Evolutionary conservation across 495 filamentous ascomycete genomes (phyloP).

Genomic region (Lasiosphaeriaceae sp.): DNA sequence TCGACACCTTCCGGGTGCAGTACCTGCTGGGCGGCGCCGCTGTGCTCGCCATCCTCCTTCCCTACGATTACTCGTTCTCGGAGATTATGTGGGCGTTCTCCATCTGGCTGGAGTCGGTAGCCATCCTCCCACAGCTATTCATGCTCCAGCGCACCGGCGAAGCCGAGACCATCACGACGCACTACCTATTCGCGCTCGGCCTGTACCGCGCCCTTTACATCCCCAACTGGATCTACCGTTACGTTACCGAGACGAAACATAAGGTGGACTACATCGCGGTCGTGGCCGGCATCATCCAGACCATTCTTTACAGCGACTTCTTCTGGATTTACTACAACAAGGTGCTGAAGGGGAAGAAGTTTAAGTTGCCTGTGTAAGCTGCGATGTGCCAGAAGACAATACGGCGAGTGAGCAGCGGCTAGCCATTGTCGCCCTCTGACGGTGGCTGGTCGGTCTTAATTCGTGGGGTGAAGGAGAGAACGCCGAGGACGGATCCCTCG

Average conservation of each 20-base stretch:
- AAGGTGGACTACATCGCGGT: constrained; percentile 80
- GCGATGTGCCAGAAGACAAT: too few species aligned
- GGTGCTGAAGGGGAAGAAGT: constrained; percentile 84
- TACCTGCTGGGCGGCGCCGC: constrained; percentile 81
- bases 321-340: constrained; percentile 99
- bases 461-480: too few species aligned
- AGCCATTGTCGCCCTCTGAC: too few species aligned
- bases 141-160: constrained; percentile 97
- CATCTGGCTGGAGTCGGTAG: constrained; percentile 95
- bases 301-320: constrained; percentile 94
- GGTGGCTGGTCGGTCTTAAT: too few species aligned
- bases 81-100: constrained; percentile 96
- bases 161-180: constrained; percentile 95
- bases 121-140: constrained; percentile 94
- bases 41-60: constrained; percentile 76
- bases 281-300: constrained; percentile 85
- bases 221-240: constrained; percentile 95
- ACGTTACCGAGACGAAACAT: constrained; percentile 60
- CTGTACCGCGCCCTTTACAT: constrained; percentile 92
- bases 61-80: constrained; percentile 65
- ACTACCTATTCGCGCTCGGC: constrained; percentile 96
- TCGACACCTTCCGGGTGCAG: constrained; percentile 94
- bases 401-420: too few species aligned
- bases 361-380: constrained; percentile 72
- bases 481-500: too few species aligned